Percentiles rank a stretch among this genome's conserved stretches.
Evolutionary conservation across 2,329 filamentous ascomycete genomes (phyloP).

Genomic region (Hypoxylon sp.): DNA sequence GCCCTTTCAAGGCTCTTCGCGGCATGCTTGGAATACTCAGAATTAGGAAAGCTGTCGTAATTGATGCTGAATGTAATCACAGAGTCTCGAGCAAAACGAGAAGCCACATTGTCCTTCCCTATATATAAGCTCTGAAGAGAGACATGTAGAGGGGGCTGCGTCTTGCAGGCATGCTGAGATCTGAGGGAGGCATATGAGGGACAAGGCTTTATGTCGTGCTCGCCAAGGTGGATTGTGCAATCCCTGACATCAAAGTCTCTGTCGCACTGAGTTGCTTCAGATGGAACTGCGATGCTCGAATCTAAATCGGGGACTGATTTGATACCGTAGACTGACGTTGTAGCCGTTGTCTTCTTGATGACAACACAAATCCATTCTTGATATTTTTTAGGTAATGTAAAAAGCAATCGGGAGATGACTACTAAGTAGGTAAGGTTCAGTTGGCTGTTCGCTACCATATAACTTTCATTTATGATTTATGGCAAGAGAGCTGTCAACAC

Average conservation of each 20-base stretch:
- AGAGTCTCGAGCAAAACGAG: conserved; percentile 6
- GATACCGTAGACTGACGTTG: too few relatives aligned
- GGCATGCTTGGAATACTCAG: not conserved
- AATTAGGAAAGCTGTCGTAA: conserved; percentile 2
- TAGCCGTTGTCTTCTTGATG: too few relatives aligned
- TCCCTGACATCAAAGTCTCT: not conserved
- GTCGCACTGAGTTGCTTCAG: not conserved
- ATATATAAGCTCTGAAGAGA: conserved; percentile 8
- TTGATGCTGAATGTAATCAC: conserved; percentile 14
- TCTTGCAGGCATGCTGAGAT: not conserved
- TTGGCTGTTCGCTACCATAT: not conserved
- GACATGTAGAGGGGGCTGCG: not conserved
- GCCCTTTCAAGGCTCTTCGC: conserved; percentile 1
- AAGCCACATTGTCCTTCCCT: not conserved
- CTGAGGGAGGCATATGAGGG: too few relatives aligned
- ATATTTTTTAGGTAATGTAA: too few relatives aligned
- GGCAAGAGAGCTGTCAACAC: too few relatives aligned
- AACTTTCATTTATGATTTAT: too few relatives aligned
- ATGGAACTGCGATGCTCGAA: not conserved
- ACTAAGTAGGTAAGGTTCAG: not conserved
- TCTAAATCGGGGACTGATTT: too few relatives aligned
- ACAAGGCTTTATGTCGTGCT: not conserved
- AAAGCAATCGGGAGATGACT: too few relatives aligned
- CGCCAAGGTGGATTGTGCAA: not conserved
- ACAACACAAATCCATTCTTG: too few relatives aligned